Evolutionary conservation across 2,329 filamentous ascomycete genomes (phyloP).

Genomic region (Emydomyces testavorans): DNA sequence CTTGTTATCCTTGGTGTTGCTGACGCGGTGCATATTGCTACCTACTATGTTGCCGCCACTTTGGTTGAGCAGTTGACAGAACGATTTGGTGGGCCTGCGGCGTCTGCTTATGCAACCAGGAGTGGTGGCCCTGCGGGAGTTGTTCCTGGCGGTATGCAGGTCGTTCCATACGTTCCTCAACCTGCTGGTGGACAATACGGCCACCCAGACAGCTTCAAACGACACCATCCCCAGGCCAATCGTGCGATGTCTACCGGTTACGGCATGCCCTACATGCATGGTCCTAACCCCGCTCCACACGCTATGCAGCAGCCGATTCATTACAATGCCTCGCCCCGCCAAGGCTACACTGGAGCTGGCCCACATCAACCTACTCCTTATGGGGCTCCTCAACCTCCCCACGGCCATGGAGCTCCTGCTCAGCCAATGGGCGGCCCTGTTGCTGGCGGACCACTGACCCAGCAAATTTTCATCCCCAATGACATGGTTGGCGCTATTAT

Average conservation of each 20-base stretch:
- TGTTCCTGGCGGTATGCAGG: conserved; percentile 94
- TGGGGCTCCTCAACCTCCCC: conserved; percentile 49
- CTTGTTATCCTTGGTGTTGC: conserved; percentile 95
- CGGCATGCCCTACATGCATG: conserved; percentile 59
- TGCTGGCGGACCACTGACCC: conserved; percentile 75
- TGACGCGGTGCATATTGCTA: conserved; percentile 96
- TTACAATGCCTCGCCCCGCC: conserved; percentile 65
- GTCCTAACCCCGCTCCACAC: conserved; percentile 45
- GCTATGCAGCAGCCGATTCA: conserved; percentile 58
- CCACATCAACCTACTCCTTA: conserved; percentile 66
- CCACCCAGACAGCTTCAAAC: conserved; percentile 70
- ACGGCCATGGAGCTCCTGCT: conserved; percentile 54
- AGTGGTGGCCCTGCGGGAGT: conserved; percentile 87
- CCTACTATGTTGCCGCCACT: conserved; percentile 98
- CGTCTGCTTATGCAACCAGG: conserved; percentile 93
- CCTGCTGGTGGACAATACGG: conserved; percentile 87
- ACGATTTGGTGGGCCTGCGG: conserved; percentile 86
- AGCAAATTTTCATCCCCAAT: conserved; percentile 98
- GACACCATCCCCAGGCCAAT: conserved; percentile 61
- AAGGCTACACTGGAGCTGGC: conserved; percentile 64
- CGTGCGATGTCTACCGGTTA: conserved; percentile 66
- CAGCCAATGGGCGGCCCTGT: conserved; percentile 60
- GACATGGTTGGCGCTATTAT: conserved; percentile 99
- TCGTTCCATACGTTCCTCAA: conserved; percentile 94
- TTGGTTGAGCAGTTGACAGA: conserved; percentile 94